Conservation (phyloP, 164 flowering plant genomes). For the Taxillus chinensis region DNA sequence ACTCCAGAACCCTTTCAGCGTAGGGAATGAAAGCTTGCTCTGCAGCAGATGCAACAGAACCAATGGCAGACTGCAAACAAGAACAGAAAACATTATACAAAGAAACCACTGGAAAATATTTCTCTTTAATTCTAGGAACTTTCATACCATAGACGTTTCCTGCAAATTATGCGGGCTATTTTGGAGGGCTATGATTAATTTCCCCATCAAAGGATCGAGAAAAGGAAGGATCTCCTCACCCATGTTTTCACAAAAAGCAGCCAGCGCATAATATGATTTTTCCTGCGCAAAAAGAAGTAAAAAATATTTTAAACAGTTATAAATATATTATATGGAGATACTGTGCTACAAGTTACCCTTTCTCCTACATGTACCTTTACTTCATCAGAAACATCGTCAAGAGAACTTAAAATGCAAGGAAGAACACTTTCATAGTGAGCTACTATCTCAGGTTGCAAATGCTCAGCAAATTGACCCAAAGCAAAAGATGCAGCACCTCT, state of each 20-base stretch:
- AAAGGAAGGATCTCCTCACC: constrained; percentile 87
- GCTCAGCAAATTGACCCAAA: constrained; percentile 90
- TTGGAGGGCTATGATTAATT: constrained; percentile 74
- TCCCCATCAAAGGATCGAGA: constrained; percentile 82
- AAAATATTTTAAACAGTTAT: background rate
- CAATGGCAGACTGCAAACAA: constrained; percentile 84
- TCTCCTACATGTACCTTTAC: constrained; percentile 54
- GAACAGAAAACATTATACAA: constrained; percentile 2
- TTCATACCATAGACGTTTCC: constrained; percentile 90
- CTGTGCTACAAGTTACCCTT: background rate
- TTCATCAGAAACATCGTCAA: constrained; percentile 82
- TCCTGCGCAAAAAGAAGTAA: constrained; percentile 41
- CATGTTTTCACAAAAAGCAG: constrained; percentile 98
- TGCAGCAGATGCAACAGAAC: constrained; percentile 95
- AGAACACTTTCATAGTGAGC: constrained; percentile 82
- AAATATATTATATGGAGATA: background rate
- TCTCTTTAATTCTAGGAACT: background rate
- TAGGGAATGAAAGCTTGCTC: constrained; percentile 88
- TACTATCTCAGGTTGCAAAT: constrained; percentile 87
- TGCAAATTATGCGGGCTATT: constrained; percentile 82
- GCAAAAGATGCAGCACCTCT: constrained; percentile 99
- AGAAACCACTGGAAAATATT: no score
- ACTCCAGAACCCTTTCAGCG: constrained; percentile 87
- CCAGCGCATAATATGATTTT: constrained; percentile 95
- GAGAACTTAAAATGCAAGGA: constrained; percentile 72